phyloP scores from a whole-genome alignment of 2,329 filamentous ascomycete species.

The Xylariaceae sp. region DNA sequence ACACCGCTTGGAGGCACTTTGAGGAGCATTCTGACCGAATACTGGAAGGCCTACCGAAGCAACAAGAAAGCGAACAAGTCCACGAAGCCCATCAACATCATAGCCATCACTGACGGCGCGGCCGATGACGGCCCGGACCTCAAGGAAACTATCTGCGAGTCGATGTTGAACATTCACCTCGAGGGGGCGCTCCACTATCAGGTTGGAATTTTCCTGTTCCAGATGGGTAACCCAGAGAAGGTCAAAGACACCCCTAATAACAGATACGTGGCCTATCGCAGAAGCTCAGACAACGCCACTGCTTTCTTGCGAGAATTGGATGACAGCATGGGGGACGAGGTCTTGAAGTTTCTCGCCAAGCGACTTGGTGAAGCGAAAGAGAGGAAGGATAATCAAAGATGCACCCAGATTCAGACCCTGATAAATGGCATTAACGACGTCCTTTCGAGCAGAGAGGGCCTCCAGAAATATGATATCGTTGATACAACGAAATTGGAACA shows the following conservation, averaged over 20 bases:
- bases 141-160: background rate
- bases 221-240: background rate
- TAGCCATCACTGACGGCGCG: background rate
- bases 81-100: background rate
- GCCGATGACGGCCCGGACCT: background rate
- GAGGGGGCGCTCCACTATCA: background rate
- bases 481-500: background rate
- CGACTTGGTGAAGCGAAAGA: background rate
- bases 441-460: background rate
- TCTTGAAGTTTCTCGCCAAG: background rate
- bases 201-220: background rate
- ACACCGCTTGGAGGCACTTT: background rate
- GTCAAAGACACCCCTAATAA: background rate
- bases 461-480: background rate
- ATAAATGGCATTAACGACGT: background rate
- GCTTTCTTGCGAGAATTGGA: background rate
- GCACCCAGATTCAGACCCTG: background rate
- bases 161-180: background rate
- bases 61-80: background rate
- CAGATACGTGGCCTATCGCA: background rate
- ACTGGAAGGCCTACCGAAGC: background rate
- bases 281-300: background rate
- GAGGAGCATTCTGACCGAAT: background rate
- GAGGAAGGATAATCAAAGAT: background rate
- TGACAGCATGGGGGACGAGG: background rate